Evolutionary conservation across 2,329 filamentous ascomycete species (phyloP).

Genomic region (Arachnomyces sp.): DNA sequence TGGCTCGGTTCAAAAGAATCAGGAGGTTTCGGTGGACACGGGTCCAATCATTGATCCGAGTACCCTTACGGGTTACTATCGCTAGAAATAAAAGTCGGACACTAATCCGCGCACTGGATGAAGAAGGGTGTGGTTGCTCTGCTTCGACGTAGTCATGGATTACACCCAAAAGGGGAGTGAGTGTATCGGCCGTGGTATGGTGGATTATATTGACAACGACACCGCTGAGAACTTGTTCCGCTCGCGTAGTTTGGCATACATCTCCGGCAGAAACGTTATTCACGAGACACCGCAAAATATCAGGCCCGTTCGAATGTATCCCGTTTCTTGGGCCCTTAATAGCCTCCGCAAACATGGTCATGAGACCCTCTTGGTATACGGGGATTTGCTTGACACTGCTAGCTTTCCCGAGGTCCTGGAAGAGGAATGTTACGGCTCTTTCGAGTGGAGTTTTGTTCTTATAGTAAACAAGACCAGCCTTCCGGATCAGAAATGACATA

Average conservation of each 20-base stretch:
- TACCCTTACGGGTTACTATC: conserved; percentile 69
- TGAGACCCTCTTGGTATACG: conserved; percentile 77
- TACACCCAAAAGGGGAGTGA: conserved; percentile 57
- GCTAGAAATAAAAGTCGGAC: conserved; percentile 50
- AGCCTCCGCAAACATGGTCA: conserved; percentile 85
- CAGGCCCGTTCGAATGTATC: conserved; percentile 49
- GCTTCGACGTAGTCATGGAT: conserved; percentile 46
- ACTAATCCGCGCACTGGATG: conserved; percentile 33
- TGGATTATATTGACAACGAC: conserved; percentile 76
- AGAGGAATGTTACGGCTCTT: conserved; percentile 62
- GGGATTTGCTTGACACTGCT: conserved; percentile 27
- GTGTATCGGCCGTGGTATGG: conserved; percentile 65
- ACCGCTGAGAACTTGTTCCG: conserved; percentile 61
- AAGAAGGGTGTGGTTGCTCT: conserved; percentile 23
- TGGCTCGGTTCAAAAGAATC: conserved; percentile 41
- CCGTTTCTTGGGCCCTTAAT: conserved; percentile 53
- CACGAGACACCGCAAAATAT: conserved; percentile 46
- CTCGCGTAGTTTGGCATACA: conserved; percentile 20
- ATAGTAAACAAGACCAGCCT: conserved; percentile 69
- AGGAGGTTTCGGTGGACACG: conserved; percentile 51
- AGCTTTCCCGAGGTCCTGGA: conserved; percentile 52
- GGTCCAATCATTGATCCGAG: conserved; percentile 65
- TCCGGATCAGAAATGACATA: conserved; percentile 85
- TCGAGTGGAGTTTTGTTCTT: conserved; percentile 62
- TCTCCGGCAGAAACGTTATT: conserved; percentile 23